Conservation (phyloP, 257 asterid species). For the Fraxinus excelsior region DNA sequence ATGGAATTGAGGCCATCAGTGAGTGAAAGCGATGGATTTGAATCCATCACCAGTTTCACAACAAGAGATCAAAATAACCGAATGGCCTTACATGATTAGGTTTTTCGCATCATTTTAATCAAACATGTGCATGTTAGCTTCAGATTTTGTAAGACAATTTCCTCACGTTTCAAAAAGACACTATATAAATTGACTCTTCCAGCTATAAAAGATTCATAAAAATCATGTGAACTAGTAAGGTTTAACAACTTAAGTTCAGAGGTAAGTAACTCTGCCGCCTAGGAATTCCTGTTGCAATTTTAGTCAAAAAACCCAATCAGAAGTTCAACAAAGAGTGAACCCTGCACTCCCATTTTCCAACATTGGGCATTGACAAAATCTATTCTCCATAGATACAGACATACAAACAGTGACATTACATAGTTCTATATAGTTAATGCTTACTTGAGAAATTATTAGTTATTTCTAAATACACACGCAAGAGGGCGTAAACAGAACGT, state of each 20-base stretch:
- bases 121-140: neutral
- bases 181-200: neutral
- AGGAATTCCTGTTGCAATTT: too few relatives aligned
- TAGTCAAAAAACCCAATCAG: too few relatives aligned
- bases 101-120: neutral
- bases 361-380: too few relatives aligned
- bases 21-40: slow-evolving; percentile 51
- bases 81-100: neutral
- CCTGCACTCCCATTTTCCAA: too few relatives aligned
- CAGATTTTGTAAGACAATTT: slow-evolving; percentile 17
- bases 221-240: neutral
- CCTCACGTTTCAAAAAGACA: neutral
- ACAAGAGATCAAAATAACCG: slow-evolving; percentile 44
- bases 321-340: too few relatives aligned
- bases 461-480: too few relatives aligned
- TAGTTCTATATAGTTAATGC: too few relatives aligned
- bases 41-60: slow-evolving; percentile 48
- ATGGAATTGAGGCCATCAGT: slow-evolving; percentile 35
- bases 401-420: too few relatives aligned
- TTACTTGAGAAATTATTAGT: too few relatives aligned
- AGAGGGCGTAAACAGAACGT: too few relatives aligned
- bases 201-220: neutral
- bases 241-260: neutral
- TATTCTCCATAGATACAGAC: too few relatives aligned
- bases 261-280: neutral